Evolutionary conservation across 176 grass and related monocot species (phyloP).

Genomic region (Phragmites australis): DNA sequence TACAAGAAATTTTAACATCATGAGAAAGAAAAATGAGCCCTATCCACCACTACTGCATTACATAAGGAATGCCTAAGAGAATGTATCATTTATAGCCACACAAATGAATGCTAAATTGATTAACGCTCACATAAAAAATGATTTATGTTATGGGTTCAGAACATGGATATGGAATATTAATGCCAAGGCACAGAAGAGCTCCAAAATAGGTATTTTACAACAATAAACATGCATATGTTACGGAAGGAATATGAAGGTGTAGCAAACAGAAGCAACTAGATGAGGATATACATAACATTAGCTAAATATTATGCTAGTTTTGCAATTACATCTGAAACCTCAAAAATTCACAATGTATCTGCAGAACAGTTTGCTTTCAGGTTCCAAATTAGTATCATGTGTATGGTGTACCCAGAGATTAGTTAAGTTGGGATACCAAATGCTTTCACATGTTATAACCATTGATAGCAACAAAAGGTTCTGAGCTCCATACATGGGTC

Average conservation of each 20-base stretch:
- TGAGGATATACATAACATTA: conserved; percentile 2
- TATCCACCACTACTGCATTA: not conserved
- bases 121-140: not conserved
- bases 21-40: not conserved
- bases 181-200: not conserved
- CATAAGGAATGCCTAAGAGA: not conserved
- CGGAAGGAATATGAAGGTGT: not conserved
- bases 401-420: not conserved
- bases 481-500: not conserved
- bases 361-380: not conserved
- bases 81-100: not conserved
- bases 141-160: not conserved
- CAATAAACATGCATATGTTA: not conserved
- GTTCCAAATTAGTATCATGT: conserved; percentile 2
- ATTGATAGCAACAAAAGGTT: not conserved
- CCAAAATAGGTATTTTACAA: not conserved
- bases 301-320: not conserved
- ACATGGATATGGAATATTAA: not conserved
- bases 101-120: not conserved
- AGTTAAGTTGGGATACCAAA: not conserved
- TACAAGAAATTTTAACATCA: not conserved
- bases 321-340: not conserved
- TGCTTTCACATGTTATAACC: not conserved
- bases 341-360: not conserved
- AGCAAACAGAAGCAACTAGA: conserved; percentile 14